These are phyloP conservation scores for Boletus pseudopeckii DNA, from an alignment of 768 basidiomycete species.

Conservation along the genomic window DNA sequence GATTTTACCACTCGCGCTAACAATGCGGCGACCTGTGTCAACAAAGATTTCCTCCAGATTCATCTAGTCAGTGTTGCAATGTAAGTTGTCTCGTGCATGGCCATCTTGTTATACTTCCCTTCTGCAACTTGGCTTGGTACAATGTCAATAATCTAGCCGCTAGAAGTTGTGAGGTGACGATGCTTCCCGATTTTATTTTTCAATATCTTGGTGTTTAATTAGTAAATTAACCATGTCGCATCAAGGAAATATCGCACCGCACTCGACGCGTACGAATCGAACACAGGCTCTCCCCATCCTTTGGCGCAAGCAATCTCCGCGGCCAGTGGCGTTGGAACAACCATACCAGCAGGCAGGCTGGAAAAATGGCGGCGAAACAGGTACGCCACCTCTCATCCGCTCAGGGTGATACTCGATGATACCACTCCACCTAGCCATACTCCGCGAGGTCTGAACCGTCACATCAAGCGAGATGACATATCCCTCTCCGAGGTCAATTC, in stretches of 20 bases:
- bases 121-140: not conserved
- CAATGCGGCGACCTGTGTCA: slow-evolving; percentile 1
- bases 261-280: slow-evolving; percentile 42
- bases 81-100: slow-evolving; percentile 13
- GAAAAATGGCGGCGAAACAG: slow-evolving; percentile 8
- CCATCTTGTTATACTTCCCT: not conserved
- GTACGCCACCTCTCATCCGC: not conserved
- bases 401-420: not conserved
- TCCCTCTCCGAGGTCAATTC: slow-evolving; percentile 37
- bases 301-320: slow-evolving; percentile 13
- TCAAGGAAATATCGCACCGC: slow-evolving; percentile 43
- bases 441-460: slow-evolving; percentile 4
- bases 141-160: not conserved
- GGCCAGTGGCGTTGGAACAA: not conserved
- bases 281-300: slow-evolving; percentile 43
- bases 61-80: slow-evolving; percentile 15
- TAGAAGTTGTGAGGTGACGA: not conserved
- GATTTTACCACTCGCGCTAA: not conserved
- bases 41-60: slow-evolving; percentile 9
- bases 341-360: not conserved
- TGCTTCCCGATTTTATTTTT: not conserved
- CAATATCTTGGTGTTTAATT: not conserved
- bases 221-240: not conserved
- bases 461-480: slow-evolving; percentile 28
- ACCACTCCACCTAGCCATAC: not conserved